These are phyloP conservation scores for Hygrophila difformis DNA, from an alignment of 257 asterid genomes.

Conservation along the genomic window DNA sequence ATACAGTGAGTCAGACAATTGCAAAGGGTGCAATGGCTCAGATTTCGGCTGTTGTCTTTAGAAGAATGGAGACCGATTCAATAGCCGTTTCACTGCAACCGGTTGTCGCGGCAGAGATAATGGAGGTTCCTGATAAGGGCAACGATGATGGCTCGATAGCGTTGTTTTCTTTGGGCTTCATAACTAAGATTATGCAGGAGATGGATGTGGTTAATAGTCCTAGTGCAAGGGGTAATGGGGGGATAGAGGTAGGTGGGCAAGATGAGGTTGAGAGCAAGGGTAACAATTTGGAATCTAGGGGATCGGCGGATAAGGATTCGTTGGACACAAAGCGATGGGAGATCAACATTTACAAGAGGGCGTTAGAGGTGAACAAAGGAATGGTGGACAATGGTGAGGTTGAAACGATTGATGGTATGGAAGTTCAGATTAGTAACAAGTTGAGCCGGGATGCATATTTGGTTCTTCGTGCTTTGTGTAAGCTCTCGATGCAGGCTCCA, in stretches of 20 bases:
- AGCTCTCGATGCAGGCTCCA: constrained; percentile 97
- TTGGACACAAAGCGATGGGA: constrained; percentile 98
- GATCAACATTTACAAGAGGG: constrained; percentile 97
- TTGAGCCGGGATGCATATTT: constrained; percentile 90
- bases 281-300: constrained; percentile 91
- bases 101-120: constrained; percentile 84
- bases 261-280: constrained; percentile 45
- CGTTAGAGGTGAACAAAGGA: constrained; percentile 92
- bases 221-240: constrained; percentile 32
- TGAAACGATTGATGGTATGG: constrained; percentile 91
- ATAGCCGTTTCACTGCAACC: constrained; percentile 91
- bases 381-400: constrained; percentile 84
- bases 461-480: constrained; percentile 89
- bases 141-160: constrained; percentile 79
- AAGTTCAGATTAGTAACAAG: constrained; percentile 93
- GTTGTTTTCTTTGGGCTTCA: constrained; percentile 84
- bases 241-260: constrained; percentile 41
- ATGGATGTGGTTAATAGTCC: constrained; percentile 91
- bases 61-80: constrained; percentile 99
- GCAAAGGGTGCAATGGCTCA: constrained; percentile 94
- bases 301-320: constrained; percentile 95
- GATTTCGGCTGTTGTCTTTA: constrained; percentile 87
- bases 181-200: constrained; percentile 77
- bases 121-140: constrained; percentile 77
- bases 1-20: constrained; percentile 84